These are phyloP conservation scores for Sugiyamaella japonica DNA, from an alignment of 1,139 yeast genomes.

Conservation along the genomic window DNA sequence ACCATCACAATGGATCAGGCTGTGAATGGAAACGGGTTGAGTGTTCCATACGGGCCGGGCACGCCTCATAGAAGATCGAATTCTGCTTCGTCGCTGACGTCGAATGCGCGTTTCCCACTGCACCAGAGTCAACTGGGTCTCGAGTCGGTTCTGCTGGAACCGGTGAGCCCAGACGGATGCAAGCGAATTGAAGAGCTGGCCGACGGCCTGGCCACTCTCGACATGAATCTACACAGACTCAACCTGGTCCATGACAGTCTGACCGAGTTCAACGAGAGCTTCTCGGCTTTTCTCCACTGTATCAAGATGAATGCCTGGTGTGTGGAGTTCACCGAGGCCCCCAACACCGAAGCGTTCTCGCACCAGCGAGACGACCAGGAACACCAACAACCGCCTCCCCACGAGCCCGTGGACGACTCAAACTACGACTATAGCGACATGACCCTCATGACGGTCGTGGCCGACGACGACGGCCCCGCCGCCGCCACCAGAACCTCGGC, in stretches of 20 bases:
- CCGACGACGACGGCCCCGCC: not conserved
- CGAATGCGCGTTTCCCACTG: slow-evolving; percentile 26
- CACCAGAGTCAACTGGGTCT: slow-evolving; percentile 26
- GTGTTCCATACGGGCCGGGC: slow-evolving; percentile 14
- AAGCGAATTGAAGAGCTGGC: slow-evolving; percentile 44
- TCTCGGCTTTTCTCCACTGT: slow-evolving; percentile 63
- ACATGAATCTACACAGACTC: slow-evolving; percentile 52
- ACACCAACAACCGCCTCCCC: not conserved
- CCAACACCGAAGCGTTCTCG: slow-evolving; percentile 37
- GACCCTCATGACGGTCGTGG: slow-evolving; percentile 17
- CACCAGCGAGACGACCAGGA: slow-evolving; percentile 24
- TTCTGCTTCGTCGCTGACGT: slow-evolving; percentile 31
- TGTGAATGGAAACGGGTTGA: not conserved
- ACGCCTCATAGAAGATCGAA: slow-evolving; percentile 35
- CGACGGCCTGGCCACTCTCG: slow-evolving; percentile 56
- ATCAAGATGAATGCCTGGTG: slow-evolving; percentile 70
- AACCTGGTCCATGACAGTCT: slow-evolving; percentile 53
- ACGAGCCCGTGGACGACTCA: slow-evolving; percentile 7
- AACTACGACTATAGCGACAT: slow-evolving; percentile 16
- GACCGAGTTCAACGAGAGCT: slow-evolving; percentile 58
- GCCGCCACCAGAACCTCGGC: slow-evolving; percentile 1
- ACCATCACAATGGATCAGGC: slow-evolving; percentile 2
- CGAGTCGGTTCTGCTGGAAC: slow-evolving; percentile 29
- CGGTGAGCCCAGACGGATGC: slow-evolving; percentile 12
- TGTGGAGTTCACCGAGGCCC: slow-evolving; percentile 56